Evolutionary conservation across 371 early-diverging fungal species (phyloP).

Genomic region (Zychaea mexicana): DNA sequence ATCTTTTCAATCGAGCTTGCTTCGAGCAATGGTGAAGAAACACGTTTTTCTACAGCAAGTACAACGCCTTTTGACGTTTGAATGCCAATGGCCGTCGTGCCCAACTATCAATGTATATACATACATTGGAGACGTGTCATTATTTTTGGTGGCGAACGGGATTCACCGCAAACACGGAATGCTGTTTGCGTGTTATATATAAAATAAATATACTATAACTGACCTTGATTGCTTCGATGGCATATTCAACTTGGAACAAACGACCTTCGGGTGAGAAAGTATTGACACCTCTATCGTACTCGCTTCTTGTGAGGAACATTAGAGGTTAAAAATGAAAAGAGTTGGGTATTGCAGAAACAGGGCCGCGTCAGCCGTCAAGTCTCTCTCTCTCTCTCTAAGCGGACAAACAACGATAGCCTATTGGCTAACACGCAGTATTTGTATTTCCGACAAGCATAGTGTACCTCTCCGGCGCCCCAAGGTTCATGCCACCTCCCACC

Average conservation of each 20-base stretch:
- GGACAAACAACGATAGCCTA: no score
- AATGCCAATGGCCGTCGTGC: conserved; percentile 97
- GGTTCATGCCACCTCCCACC: no score
- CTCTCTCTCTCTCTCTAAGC: no score
- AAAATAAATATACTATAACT: neutral
- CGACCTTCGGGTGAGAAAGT: conserved; percentile 99
- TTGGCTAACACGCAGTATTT: no score
- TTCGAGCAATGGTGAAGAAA: conserved; percentile 91
- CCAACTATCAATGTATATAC: conserved; percentile 62
- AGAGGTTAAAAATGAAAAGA: no score
- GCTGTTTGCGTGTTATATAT: neutral
- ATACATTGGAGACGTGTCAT: neutral
- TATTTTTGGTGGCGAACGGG: neutral
- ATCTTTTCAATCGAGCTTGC: conserved; percentile 96
- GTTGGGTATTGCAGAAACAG: no score
- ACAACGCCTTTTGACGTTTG: conserved; percentile 93
- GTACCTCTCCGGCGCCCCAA: no score
- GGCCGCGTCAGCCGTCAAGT: no score
- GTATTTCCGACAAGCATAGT: no score
- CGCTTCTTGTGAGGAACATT: conserved; percentile 85
- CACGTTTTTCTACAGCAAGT: conserved; percentile 96
- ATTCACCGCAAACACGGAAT: neutral
- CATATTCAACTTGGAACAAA: conserved; percentile 99
- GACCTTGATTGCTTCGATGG: conserved; percentile 99
- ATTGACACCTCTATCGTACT: conserved; percentile 98